Percentiles rank a stretch among this genome's conserved stretches.
These are phyloP conservation scores for Pythium graminicola DNA, from an alignment of 352 stramenopile genomes.

Conservation along the genomic window DNA sequence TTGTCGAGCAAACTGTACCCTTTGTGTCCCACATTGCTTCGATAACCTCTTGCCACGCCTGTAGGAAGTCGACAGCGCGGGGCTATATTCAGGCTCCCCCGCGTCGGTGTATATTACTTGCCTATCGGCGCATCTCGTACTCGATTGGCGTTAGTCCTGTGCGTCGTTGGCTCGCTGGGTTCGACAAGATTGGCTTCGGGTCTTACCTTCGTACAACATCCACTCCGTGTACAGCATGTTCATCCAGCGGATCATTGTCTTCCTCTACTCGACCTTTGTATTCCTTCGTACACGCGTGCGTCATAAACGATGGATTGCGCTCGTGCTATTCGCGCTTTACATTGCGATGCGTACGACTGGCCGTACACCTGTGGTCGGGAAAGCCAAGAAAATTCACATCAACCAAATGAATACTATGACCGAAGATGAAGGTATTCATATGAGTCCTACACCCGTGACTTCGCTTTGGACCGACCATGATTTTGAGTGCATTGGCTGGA, in stretches of 20 bases:
- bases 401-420: conserved; percentile 68
- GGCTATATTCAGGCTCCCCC: no score
- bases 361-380: conserved; percentile 47
- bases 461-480: conserved; percentile 67
- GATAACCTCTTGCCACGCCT: background rate
- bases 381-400: conserved; percentile 60
- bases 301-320: conserved; percentile 64
- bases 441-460: conserved; percentile 45
- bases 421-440: conserved; percentile 52
- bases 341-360: conserved; percentile 48
- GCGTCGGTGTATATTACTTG: no score
- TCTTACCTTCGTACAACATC: conserved; percentile 14
- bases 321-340: conserved; percentile 46
- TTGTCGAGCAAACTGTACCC: background rate
- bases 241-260: conserved; percentile 65
- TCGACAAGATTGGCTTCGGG: no score
- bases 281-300: conserved; percentile 56
- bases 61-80: no score
- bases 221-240: conserved; percentile 30
- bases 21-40: background rate
- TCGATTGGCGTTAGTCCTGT: no score
- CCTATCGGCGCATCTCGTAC: no score
- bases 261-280: conserved; percentile 47
- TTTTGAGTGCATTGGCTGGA: conserved; percentile 84
- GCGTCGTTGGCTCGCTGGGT: background rate